These are phyloP conservation scores for Colletotrichum magnum DNA, from an alignment of 2,329 filamentous ascomycete species.

Conservation along the genomic window DNA sequence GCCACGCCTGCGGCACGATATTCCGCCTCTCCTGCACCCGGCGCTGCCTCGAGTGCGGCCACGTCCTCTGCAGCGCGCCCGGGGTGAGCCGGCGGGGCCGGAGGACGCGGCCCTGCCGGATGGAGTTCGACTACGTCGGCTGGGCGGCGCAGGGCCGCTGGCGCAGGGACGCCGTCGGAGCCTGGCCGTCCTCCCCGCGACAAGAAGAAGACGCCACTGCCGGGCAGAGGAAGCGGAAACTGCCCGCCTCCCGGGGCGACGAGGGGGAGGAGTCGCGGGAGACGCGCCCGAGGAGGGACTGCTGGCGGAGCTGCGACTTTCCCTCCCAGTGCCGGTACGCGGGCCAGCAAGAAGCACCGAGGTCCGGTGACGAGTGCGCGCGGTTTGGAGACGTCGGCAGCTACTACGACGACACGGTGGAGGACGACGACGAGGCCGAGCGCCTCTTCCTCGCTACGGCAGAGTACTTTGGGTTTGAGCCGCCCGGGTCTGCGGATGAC, in stretches of 20 bases:
- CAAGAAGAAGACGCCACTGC: background rate
- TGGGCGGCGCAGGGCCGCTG: slow-evolving; percentile 51
- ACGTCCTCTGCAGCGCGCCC: slow-evolving; percentile 50
- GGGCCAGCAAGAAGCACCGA: background rate
- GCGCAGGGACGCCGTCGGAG: slow-evolving; percentile 41
- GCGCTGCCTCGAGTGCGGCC: slow-evolving; percentile 56
- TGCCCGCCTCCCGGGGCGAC: background rate
- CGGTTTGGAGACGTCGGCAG: no score
- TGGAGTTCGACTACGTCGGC: slow-evolving; percentile 51
- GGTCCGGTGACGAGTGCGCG: no score
- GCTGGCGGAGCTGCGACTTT: slow-evolving; percentile 23
- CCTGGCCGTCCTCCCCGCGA: no score
- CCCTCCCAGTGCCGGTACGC: slow-evolving; percentile 22
- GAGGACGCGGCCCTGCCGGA: slow-evolving; percentile 41
- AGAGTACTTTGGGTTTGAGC: background rate
- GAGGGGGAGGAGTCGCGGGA: background rate
- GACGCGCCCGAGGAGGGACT: background rate
- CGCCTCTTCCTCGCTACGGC: background rate
- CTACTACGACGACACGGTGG: background rate
- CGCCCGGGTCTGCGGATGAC: background rate
- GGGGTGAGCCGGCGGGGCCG: slow-evolving; percentile 19
- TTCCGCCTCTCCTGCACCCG: slow-evolving; percentile 52
- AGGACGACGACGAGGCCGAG: background rate
- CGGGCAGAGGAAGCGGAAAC: background rate
- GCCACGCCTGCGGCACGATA: slow-evolving; percentile 47